Evolutionary conservation across 768 basidiomycete genomes (phyloP), one percentile per base, ranked within the genome.

Genomic region (Lentinula detonsa): DNA sequence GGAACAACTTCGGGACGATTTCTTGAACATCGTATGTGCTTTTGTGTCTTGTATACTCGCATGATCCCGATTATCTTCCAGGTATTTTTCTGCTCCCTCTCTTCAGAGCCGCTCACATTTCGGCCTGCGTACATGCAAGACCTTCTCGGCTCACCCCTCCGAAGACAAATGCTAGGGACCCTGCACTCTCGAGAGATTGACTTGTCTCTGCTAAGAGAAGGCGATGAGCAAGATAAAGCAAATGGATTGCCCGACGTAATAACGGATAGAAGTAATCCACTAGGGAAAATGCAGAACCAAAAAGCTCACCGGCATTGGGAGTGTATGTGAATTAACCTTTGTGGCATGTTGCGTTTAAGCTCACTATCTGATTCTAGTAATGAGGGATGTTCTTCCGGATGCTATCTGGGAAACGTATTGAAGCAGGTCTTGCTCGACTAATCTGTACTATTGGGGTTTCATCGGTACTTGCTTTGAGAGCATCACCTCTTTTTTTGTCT

Each of bases 81-180:
- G 94, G 88, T 93, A 15, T 82, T 94, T 67, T 88, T 96, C 74
- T 96, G 95, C 72, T 88, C 87, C 0, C 73, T 77, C 28, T 83
- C 85, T 10, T 46, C 75, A 6, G 66, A 69, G 13, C 79, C 84
- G 2, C 68, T 91, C 53, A 78, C 78, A 11, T 88, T 92, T 78
- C 84, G 88, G 37, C 67, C 76, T 13, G 72, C 86, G 0, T 68
- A 65, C 13, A 69, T 75, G n/a, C 72, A 75, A 1, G 91, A 92
- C 70, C 90, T 83, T 71, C 81, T 89, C 23, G 81, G 84, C 3
- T 92, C 91, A 9, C 78, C 83, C 48, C 73, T 92, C 52, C 85
- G 91, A 46, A 79, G 78, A 18, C 75, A 81, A 64, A 68, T 91
- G n/a, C 74, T 94, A 35, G 71, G 75, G 15, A 73, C 74, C 13